phyloP scores from a whole-genome alignment of 768 basidiomycete genomes.

The Sutorius australiensis region DNA sequence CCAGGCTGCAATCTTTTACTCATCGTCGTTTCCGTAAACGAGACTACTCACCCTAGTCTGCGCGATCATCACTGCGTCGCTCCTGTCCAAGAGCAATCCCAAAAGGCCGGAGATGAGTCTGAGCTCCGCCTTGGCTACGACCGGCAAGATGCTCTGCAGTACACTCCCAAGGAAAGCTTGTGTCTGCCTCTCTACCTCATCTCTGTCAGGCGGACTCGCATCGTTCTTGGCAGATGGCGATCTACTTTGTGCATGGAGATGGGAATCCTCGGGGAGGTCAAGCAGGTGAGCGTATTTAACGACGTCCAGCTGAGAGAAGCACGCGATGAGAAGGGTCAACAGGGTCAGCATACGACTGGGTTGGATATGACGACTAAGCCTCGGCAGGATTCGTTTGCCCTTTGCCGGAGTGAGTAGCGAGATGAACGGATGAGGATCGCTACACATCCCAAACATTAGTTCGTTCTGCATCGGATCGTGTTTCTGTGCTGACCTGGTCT shows the following conservation, averaged over 20 bases:
- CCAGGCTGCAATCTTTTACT: slow-evolving; percentile 63
- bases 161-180: slow-evolving; percentile 85
- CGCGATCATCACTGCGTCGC: slow-evolving; percentile 67
- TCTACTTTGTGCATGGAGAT: slow-evolving; percentile 20
- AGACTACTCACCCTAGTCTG: slow-evolving; percentile 67
- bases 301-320: slow-evolving; percentile 92
- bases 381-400: slow-evolving; percentile 88
- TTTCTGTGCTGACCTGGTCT: slow-evolving; percentile 67
- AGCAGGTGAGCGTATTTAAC: slow-evolving; percentile 72
- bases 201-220: slow-evolving; percentile 38
- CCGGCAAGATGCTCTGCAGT: slow-evolving; percentile 80
- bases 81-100: slow-evolving; percentile 76
- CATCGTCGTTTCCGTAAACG: neutral
- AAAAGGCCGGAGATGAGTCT: slow-evolving; percentile 84
- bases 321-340: slow-evolving; percentile 88
- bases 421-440: slow-evolving; percentile 95
- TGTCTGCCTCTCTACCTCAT: slow-evolving; percentile 82
- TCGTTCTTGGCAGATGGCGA: slow-evolving; percentile 18
- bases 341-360: slow-evolving; percentile 79
- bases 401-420: slow-evolving; percentile 84
- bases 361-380: slow-evolving; percentile 80
- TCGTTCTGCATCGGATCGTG: neutral
- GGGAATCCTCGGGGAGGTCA: slow-evolving; percentile 60
- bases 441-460: slow-evolving; percentile 28
- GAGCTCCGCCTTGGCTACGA: slow-evolving; percentile 75